Base-by-base conservation (phyloP, 2,329 filamentous ascomycete genomes). In the Cordyceps fumosorosea region DNA sequence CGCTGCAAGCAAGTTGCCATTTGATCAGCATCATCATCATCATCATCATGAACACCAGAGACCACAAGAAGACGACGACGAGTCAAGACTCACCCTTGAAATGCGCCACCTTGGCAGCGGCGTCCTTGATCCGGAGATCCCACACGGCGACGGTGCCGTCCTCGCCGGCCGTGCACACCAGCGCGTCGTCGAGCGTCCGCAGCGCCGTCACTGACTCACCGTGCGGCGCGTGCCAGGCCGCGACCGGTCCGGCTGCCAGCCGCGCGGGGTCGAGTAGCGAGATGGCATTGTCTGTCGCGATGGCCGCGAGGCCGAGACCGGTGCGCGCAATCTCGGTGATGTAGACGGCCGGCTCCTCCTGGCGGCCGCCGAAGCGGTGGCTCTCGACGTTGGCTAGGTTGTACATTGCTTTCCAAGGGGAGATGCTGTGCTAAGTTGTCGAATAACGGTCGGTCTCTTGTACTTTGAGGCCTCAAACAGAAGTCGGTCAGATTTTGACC, bases 241-340 rank as follows among this genome's bases (percentile, higher is more conserved):
- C 76, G 29, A 81, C 66, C 3, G 83, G 80, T 0, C 83, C 79
- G 3, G 77, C 71, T 60, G 78, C 78, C 26, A 92, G 76, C 26
- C 78, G 80, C 1, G 76, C 66, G 0, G 87, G 82, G 70, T 89
- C 81, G 66, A 92, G 82, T 20, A 90, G 74, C 32, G 84, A 82
- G 22, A 93, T 77, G n/a, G 79, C 81, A 73, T 90, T 85, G 74
- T 91, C 87, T 0, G 89, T 90, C 3, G 86, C 83, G 62, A 89
- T 88, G 18, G 84, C 81, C 1, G 84, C 85, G 47, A 89, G 78
- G 5, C 81, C 78, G 1, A 75, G 71, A 0, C 76, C 67, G 4
- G 82, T 75, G n/a, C 81, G 78, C 29, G 81, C 75, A 58, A 89
- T 76, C 63, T 84, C 80, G 56, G 86, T 80, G 40, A 88, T 80